Conservation (phyloP, 2,329 filamentous ascomycete species). For the Xylariomycetidae sp. region DNA sequence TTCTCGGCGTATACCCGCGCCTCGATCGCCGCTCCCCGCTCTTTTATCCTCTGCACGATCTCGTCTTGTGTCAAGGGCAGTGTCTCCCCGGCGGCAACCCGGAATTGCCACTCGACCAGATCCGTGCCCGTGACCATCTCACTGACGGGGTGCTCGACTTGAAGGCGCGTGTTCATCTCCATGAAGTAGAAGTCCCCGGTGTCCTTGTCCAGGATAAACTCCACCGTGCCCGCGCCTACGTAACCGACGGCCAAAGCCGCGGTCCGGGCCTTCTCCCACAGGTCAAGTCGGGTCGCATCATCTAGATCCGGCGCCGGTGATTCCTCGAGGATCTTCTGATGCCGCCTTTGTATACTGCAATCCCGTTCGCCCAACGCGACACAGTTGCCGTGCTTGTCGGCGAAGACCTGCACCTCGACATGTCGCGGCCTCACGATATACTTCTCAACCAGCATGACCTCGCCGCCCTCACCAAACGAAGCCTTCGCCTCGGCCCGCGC, state of each 20-base stretch:
- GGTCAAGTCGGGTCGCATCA: slow-evolving; percentile 51
- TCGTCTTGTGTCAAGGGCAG: slow-evolving; percentile 52
- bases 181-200: slow-evolving; percentile 77
- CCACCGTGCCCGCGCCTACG: slow-evolving; percentile 83
- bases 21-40: slow-evolving; percentile 84
- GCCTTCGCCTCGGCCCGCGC: slow-evolving; percentile 72
- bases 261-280: slow-evolving; percentile 63
- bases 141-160: slow-evolving; percentile 94
- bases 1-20: slow-evolving; percentile 96
- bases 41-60: slow-evolving; percentile 70
- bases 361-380: slow-evolving; percentile 85
- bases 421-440: slow-evolving; percentile 77
- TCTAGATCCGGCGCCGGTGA: slow-evolving; percentile 70
- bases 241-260: slow-evolving; percentile 75
- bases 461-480: slow-evolving; percentile 74
- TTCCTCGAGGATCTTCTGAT: slow-evolving; percentile 90
- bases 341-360: slow-evolving; percentile 79
- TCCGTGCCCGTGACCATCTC: slow-evolving; percentile 65
- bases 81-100: slow-evolving; percentile 58
- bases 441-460: slow-evolving; percentile 79
- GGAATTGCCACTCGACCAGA: slow-evolving; percentile 94
- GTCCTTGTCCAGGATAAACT: slow-evolving; percentile 84
- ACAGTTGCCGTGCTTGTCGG: slow-evolving; percentile 72
- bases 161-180: slow-evolving; percentile 82
- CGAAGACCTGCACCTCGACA: slow-evolving; percentile 88